Percentiles rank a stretch among this genome's conserved stretches.
Conservation (phyloP, 768 basidiomycete genomes). For the Pluteus cervinus region DNA sequence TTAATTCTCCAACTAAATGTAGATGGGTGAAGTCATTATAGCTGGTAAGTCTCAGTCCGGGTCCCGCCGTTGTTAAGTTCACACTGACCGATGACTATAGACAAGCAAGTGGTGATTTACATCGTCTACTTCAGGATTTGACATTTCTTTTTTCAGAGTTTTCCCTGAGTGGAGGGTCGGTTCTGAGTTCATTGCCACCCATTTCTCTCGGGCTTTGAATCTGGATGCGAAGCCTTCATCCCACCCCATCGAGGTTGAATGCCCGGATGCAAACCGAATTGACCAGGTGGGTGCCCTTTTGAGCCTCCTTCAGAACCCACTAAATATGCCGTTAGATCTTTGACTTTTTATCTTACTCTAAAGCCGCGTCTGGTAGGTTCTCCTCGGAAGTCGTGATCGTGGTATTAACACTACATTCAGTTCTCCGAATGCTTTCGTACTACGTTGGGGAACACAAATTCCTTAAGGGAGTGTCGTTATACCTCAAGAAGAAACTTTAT, state of each 20-base stretch:
- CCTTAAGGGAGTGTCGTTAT: conserved; percentile 82
- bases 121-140: background rate
- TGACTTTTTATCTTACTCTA: conserved; percentile 82
- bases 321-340: conserved; percentile 60
- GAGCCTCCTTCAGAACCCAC: background rate
- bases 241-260: conserved; percentile 90
- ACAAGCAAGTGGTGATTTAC: conserved; percentile 38
- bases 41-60: conserved; percentile 41
- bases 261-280: conserved; percentile 80
- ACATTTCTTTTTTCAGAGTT: conserved; percentile 32
- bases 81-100: conserved; percentile 25
- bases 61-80: background rate
- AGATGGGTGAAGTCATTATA: conserved; percentile 89
- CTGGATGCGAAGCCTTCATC: conserved; percentile 85
- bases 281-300: conserved; percentile 45
- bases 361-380: conserved; percentile 64
- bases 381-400: background rate
- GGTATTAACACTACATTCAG: conserved; percentile 23
- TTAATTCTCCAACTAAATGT: conserved; percentile 7
- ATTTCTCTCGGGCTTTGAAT: conserved; percentile 69
- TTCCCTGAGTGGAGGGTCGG: conserved; percentile 86
- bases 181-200: conserved; percentile 72
- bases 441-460: conserved; percentile 88
- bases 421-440: conserved; percentile 90
- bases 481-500: conserved; percentile 85